Conservation (phyloP, 192 early-diverging fungal genomes). For the Coemansia furcata region DNA sequence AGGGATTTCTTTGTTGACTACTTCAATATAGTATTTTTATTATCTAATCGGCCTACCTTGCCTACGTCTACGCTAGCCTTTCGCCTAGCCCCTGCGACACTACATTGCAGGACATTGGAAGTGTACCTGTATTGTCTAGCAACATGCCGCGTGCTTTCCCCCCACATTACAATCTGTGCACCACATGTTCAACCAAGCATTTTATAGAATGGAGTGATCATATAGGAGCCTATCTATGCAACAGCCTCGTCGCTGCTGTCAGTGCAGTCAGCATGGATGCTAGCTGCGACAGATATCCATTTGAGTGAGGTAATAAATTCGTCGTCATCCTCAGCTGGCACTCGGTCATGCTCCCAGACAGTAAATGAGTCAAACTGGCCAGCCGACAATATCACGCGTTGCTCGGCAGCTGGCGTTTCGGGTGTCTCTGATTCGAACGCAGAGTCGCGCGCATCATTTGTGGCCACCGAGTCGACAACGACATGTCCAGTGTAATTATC, state of each 20-base stretch:
- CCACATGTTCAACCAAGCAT: not conserved
- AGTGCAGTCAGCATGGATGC: constrained; percentile 44
- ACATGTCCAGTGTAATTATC: constrained; percentile 29
- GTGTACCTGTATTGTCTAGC: not conserved
- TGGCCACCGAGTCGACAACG: constrained; percentile 8
- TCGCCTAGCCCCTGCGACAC: too few species aligned
- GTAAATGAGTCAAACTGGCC: constrained; percentile 18
- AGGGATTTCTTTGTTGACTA: too few species aligned
- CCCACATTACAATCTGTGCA: not conserved
- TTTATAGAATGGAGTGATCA: not conserved
- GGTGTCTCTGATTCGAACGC: constrained; percentile 26
- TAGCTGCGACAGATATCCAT: constrained; percentile 30
- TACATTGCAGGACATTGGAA: too few species aligned
- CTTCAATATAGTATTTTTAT: too few species aligned
- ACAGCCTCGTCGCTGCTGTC: not conserved
- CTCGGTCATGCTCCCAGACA: constrained; percentile 48
- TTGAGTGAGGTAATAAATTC: constrained; percentile 37
- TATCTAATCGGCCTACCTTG: too few species aligned
- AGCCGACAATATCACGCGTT: constrained; percentile 19
- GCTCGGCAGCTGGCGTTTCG: constrained; percentile 10
- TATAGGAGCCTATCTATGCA: not conserved
- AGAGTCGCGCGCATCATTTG: constrained; percentile 1
- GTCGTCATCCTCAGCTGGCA: constrained; percentile 32
- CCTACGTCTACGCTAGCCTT: too few species aligned
- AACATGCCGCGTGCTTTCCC: not conserved